These are phyloP conservation scores for Pittosporum tobira DNA, from an alignment of 129 eudicot genomes.

Conservation along the genomic window DNA sequence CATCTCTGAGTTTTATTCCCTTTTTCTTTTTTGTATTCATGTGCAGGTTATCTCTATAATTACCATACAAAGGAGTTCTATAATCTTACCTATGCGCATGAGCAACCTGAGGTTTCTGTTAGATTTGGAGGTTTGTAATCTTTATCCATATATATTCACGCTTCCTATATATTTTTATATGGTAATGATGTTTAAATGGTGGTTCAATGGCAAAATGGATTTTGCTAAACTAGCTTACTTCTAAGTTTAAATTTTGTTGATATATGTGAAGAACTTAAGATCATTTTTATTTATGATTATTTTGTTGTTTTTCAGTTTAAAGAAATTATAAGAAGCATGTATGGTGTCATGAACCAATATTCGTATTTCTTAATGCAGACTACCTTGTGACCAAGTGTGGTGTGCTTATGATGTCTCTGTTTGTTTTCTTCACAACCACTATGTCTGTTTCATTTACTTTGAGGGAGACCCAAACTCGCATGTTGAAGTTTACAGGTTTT, in stretches of 20 bases:
- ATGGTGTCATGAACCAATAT: too few species aligned
- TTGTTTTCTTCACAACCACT: slow-evolving; percentile 99
- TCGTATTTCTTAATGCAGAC: slow-evolving; percentile 37
- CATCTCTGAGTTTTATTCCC: too few species aligned
- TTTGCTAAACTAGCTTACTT: neutral
- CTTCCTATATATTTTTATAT: slow-evolving; percentile 1
- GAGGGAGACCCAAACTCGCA: slow-evolving; percentile 98
- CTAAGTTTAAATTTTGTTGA: too few species aligned
- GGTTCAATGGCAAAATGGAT: neutral
- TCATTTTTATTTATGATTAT: too few species aligned
- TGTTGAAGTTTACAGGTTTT: slow-evolving; percentile 98
- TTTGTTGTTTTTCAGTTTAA: too few species aligned
- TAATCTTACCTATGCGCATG: slow-evolving; percentile 86
- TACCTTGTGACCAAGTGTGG: slow-evolving; percentile 96
- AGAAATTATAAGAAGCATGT: too few species aligned
- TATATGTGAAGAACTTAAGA: too few species aligned
- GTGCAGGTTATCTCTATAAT: slow-evolving; percentile 93
- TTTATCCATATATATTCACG: slow-evolving; percentile 14
- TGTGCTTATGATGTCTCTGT: slow-evolving; percentile 96
- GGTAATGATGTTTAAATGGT: neutral
- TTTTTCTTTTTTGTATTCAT: slow-evolving; percentile 8
- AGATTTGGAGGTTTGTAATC: slow-evolving; percentile 74
- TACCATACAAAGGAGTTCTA: slow-evolving; percentile 93
- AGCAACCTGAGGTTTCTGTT: slow-evolving; percentile 87
- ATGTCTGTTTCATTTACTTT: slow-evolving; percentile 98